Conservation (phyloP, 768 basidiomycete species). For the Suillus paluster region DNA sequence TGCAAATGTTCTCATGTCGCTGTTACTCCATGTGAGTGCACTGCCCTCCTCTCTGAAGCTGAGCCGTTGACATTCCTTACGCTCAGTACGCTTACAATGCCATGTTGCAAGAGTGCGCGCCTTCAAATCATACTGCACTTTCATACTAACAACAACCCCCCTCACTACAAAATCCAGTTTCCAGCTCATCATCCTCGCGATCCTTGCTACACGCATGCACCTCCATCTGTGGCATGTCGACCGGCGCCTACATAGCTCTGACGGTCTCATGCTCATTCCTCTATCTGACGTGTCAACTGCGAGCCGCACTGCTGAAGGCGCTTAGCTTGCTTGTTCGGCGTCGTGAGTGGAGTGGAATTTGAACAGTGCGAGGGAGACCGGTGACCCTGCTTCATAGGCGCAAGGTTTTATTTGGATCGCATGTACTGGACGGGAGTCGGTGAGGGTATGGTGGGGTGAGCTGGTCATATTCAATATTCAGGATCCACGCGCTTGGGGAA, state of each 20-base stretch:
- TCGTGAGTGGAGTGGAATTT: no score
- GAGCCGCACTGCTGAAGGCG: no score
- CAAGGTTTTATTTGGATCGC: no score
- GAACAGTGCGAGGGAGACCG: no score
- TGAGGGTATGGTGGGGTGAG: no score
- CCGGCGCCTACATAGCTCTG: neutral
- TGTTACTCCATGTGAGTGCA: neutral
- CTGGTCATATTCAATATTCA: no score
- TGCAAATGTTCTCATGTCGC: neutral
- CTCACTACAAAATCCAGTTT: neutral
- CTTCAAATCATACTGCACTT: neutral
- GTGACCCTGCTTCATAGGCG: no score
- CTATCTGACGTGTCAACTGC: neutral
- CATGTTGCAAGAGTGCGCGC: neutral
- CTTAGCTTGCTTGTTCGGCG: no score
- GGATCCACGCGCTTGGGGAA: no score
- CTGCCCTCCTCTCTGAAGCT: neutral
- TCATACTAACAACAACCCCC: neutral
- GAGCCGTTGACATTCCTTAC: neutral
- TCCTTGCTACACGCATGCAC: neutral
- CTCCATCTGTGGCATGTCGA: neutral
- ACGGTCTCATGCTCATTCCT: neutral
- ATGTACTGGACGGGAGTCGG: no score
- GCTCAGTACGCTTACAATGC: neutral
- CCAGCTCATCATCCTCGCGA: neutral